phyloP scores from a whole-genome alignment of 352 stramenopile genomes.

The Phytophthora megakarya region DNA sequence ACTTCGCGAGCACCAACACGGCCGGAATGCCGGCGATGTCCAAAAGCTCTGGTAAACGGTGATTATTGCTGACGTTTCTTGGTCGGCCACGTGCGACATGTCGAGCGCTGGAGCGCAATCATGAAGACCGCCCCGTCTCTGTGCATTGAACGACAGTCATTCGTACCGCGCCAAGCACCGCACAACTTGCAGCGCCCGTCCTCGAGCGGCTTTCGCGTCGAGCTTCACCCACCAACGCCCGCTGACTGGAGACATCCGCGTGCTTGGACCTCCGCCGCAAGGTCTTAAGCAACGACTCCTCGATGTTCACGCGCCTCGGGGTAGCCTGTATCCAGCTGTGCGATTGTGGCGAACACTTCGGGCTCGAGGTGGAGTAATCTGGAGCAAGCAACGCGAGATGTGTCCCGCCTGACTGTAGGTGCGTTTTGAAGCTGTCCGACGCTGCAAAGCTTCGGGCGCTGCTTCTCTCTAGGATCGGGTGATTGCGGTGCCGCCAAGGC shows the following conservation, averaged over 20 bases:
- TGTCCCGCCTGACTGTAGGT: background rate
- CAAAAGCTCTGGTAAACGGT: too few species aligned
- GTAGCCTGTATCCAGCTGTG: slow-evolving; percentile 20
- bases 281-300: background rate
- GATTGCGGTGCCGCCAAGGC: background rate
- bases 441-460: background rate
- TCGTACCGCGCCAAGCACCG: slow-evolving; percentile 30
- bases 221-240: slow-evolving; percentile 20
- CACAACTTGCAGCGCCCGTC: slow-evolving; percentile 10
- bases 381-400: slow-evolving; percentile 4
- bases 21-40: too few species aligned
- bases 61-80: background rate
- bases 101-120: slow-evolving; percentile 12
- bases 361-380: slow-evolving; percentile 20
- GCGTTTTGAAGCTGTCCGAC: background rate
- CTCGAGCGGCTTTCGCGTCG: background rate
- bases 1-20: too few species aligned
- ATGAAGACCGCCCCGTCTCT: slow-evolving; percentile 1
- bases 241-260: background rate
- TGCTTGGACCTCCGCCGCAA: background rate
- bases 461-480: background rate
- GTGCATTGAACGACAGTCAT: slow-evolving; percentile 16
- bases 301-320: background rate
- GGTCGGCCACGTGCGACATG: slow-evolving; percentile 15
- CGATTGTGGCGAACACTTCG: slow-evolving; percentile 22